Base-by-base conservation (phyloP, 2,329 filamentous ascomycete species). In the Alternaria rosae region DNA sequence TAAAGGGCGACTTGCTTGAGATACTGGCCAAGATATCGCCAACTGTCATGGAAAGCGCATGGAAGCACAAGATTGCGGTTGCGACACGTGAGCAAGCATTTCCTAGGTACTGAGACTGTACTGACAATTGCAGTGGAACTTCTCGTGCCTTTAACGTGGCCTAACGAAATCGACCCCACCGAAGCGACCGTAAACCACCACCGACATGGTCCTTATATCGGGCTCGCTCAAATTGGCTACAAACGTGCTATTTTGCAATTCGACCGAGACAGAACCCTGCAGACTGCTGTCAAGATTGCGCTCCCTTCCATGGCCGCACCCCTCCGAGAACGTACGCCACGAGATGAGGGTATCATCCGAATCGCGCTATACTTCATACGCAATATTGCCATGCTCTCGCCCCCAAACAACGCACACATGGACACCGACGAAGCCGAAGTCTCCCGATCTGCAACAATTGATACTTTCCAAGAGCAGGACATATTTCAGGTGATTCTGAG, bases 171-270 rank as follows among this genome's bases (percentile, higher is more conserved):
- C 69, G 89, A 94, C 62, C 85, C 88, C 65, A 89, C 91, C 61
- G 87, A 91, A 73, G 94, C 95, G 87, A 98, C 93, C 5, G 84
- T 93, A 71, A 98, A 99, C 76, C 93, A 98, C 78, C 91, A 97
- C 77, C 88, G 93, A 59, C 95, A 99, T 80, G 87, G 94, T 42
- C 93, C 95, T 1, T 95, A 95, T 57, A 85, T 99, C 20, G 91
- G 95, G 78, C 87, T 97, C 59, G 91, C 92, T 0, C 95, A 98
- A 76, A 86, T 97, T 6, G 87, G 87, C 63, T 99, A 99, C 82
- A 99, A 99, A 82, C 88, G 92, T 57, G 89, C 90, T 6, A 89
- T 97, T 43, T 87, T 99, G 68, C 93, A 95, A 70, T 93, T 91
- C 76, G 92, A 94, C 69, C 88, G 88, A 45, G 87, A 89, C 5